phyloP scores from a whole-genome alignment of 2,329 filamentous ascomycete genomes.

The Trichoderma endophyticum region DNA sequence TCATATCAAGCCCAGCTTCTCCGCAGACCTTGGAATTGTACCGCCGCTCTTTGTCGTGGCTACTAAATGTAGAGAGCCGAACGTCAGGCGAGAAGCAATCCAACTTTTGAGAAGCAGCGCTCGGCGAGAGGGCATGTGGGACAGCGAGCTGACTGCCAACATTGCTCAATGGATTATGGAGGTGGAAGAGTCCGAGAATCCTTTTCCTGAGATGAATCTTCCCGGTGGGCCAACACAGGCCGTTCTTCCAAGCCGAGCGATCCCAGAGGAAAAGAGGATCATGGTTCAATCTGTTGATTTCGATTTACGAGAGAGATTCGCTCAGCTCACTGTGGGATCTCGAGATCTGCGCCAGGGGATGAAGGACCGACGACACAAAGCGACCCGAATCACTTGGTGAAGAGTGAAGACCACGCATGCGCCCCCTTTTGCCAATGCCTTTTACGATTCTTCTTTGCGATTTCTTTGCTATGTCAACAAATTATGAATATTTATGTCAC shows the following conservation, averaged over 20 bases:
- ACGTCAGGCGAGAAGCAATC: constrained; percentile 58
- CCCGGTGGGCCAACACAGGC: neutral
- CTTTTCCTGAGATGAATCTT: neutral
- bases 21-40: constrained; percentile 61
- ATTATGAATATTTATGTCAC: neutral
- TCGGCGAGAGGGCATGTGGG: constrained; percentile 67
- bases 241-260: constrained; percentile 23
- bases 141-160: constrained; percentile 56
- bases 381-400: constrained; percentile 49
- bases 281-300: constrained; percentile 58
- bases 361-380: constrained; percentile 46
- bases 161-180: constrained; percentile 55
- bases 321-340: constrained; percentile 52
- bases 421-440: neutral
- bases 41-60: constrained; percentile 64
- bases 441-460: neutral
- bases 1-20: constrained; percentile 61
- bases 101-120: constrained; percentile 57
- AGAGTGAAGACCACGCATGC: constrained; percentile 33
- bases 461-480: neutral
- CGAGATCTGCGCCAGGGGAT: constrained; percentile 47
- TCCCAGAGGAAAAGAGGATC: constrained; percentile 53
- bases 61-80: constrained; percentile 60
- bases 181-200: constrained; percentile 48
- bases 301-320: constrained; percentile 50